Percentiles rank a stretch among this genome's conserved stretches.
phyloP scores from a whole-genome alignment of 352 stramenopile species.

The Plasmopara viticola region DNA sequence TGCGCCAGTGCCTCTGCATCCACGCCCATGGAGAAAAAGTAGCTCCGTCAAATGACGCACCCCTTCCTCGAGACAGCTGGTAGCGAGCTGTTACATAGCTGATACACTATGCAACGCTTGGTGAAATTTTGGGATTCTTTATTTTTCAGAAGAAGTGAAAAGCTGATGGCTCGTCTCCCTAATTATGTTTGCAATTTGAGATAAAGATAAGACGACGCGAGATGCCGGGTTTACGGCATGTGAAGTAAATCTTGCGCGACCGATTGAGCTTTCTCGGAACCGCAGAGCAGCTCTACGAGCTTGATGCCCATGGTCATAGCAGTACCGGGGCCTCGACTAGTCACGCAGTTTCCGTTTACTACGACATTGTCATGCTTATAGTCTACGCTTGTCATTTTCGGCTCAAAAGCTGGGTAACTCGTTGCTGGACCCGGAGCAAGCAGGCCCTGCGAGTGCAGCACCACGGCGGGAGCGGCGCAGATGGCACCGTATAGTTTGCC shows the following conservation, averaged over 20 bases:
- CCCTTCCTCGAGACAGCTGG: no score
- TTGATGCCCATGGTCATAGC: conserved; percentile 81
- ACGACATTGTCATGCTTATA: conserved; percentile 57
- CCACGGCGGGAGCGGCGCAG: conserved; percentile 62
- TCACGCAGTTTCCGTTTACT: conserved; percentile 68
- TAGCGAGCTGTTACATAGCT: no score
- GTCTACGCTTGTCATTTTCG: conserved; percentile 43
- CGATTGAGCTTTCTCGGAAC: conserved; percentile 48
- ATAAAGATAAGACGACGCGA: no score
- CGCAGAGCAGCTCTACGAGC: conserved; percentile 68
- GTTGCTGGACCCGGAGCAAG: conserved; percentile 40
- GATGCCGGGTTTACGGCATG: conserved; percentile 7
- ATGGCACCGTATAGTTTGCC: conserved; percentile 70
- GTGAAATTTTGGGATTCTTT: no score
- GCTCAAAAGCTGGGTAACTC: conserved; percentile 64
- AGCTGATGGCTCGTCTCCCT: no score
- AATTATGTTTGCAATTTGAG: no score
- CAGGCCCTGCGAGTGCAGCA: conserved; percentile 61
- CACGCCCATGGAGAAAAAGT: conserved; percentile 23
- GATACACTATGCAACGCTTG: no score
- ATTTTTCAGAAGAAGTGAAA: no score
- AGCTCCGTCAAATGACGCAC: no score
- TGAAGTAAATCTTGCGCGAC: conserved; percentile 58
- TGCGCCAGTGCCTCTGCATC: conserved; percentile 59
- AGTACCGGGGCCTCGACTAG: conserved; percentile 67